phyloP scores from a whole-genome alignment of 805 yeast species.

The Starmera caribaea region DNA sequence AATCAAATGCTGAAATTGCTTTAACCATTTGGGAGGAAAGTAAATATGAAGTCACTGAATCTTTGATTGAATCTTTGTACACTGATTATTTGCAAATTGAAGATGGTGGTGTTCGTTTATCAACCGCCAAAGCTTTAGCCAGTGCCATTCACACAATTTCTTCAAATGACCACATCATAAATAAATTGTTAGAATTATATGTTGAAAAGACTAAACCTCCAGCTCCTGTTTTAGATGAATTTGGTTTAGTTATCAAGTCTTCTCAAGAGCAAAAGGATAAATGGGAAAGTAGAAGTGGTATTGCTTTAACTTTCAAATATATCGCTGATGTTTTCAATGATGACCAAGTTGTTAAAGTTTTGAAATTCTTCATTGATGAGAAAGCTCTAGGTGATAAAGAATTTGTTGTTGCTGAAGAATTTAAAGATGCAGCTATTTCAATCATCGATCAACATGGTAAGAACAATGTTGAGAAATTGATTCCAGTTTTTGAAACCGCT shows the following conservation, averaged over 20 bases:
- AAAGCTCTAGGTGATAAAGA: slow-evolving; percentile 71
- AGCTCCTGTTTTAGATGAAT: slow-evolving; percentile 66
- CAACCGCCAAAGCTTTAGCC: slow-evolving; percentile 63
- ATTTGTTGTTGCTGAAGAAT: slow-evolving; percentile 62
- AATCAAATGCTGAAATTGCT: slow-evolving; percentile 54
- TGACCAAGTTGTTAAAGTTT: slow-evolving; percentile 38
- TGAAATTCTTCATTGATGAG: slow-evolving; percentile 51
- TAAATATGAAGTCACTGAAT: slow-evolving; percentile 35
- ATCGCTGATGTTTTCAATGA: slow-evolving; percentile 34
- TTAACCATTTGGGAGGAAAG: slow-evolving; percentile 81
- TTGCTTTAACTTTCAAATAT: slow-evolving; percentile 57
- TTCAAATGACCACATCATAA: slow-evolving; percentile 23
- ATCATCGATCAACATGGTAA: slow-evolving; percentile 62
- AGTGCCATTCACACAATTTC: slow-evolving; percentile 36
- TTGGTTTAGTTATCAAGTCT: slow-evolving; percentile 64
- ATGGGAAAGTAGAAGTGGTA: slow-evolving; percentile 82
- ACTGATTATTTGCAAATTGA: slow-evolving; percentile 34
- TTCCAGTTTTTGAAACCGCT: slow-evolving; percentile 72
- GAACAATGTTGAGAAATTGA: slow-evolving; percentile 55
- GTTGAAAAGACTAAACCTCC: slow-evolving; percentile 58
- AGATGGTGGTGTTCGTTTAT: slow-evolving; percentile 61
- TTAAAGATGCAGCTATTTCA: slow-evolving; percentile 82
- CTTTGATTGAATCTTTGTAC: slow-evolving; percentile 38
- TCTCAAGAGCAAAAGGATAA: slow-evolving; percentile 55
- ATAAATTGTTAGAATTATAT: slow-evolving; percentile 45